These are phyloP conservation scores for Sanguinoderma infundibulare DNA, from an alignment of 1,284 basidiomycete genomes.

Conservation along the genomic window DNA sequence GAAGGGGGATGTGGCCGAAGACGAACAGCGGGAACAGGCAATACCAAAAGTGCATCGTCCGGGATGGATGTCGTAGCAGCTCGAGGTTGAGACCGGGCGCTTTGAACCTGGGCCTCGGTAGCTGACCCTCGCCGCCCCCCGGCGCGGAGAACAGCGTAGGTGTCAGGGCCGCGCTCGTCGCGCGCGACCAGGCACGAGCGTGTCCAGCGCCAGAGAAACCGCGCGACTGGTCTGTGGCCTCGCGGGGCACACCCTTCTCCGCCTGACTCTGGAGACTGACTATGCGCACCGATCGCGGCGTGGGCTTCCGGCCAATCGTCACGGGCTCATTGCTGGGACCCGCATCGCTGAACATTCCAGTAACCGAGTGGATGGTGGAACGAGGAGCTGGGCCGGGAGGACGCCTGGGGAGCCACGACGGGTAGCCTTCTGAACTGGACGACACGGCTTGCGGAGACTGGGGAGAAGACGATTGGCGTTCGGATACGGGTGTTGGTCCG, in stretches of 20 bases:
- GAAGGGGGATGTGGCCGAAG: conserved; percentile 72
- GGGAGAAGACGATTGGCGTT: conserved; percentile 30
- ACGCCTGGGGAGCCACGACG: conserved; percentile 80
- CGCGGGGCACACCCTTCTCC: conserved; percentile 43
- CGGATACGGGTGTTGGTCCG: conserved; percentile 29
- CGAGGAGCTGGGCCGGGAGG: conserved; percentile 75
- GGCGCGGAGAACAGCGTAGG: conserved; percentile 50
- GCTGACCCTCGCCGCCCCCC: conserved; percentile 37
- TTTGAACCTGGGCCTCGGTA: conserved; percentile 65
- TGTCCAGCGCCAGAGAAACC: conserved; percentile 38
- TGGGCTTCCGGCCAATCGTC: conserved; percentile 70
- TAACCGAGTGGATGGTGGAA: conserved; percentile 62
- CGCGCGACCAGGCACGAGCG: conserved; percentile 62
- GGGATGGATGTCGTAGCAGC: conserved; percentile 63
- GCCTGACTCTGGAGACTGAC: conserved; percentile 63
- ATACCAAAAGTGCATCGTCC: conserved; percentile 61
- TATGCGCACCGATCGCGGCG: conserved; percentile 78
- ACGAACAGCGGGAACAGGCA: conserved; percentile 68
- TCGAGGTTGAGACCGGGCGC: conserved; percentile 66
- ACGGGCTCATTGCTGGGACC: conserved; percentile 43
- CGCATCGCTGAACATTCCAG: conserved; percentile 43
- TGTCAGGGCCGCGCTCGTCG: conserved; percentile 52
- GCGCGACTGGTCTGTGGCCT: conserved; percentile 58
- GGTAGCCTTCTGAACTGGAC: conserved; percentile 67
- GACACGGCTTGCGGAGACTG: conserved; percentile 35